Base-by-base conservation (phyloP, 306 rosid species). In the Cucurbita ficifolia region DNA sequence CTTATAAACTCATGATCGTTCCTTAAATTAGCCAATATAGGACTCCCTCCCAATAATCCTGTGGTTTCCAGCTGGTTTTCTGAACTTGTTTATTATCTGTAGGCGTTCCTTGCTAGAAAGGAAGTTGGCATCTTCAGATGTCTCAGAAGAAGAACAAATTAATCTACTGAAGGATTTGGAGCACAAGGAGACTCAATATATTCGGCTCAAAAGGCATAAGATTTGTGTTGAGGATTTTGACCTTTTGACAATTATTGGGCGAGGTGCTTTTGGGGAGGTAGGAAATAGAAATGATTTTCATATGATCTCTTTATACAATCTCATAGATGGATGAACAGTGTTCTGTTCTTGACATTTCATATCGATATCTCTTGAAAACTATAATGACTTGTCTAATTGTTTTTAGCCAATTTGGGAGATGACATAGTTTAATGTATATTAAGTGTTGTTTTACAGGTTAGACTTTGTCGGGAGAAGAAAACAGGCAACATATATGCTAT, bases 231-330 rank as follows among this genome's bases (percentile, higher is more conserved):
- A 87, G 36, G 97, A 93, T 83, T 93, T 93, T 75, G 88, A 93
- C 75, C 97, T 90, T 80, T 84, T 88, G 73, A 82, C 88, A 76
- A 90, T 93, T 45, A 90, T 93, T 65, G 98, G 98, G 76, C 85
- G 98, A 81, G 98, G 98, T 56, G 97, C 98, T 79, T 93, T 90
- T 71, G 98, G 90, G 63, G 82, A 93, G 97, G 98, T 93, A 63
- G 82, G 80, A 78, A 42, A 78, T 71, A 56, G 45, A 16, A 73
- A 9, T 67, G 53, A 57, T 54, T 29, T 56, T 57, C 51, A 52
- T n/a, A 73, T 40, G 53, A 36, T 72, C 3, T 24, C 36, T 62
- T 49, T 38, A 24, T 52, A 24, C 50, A 50, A 29, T 64, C 38
- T 7, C 45, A 36, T 76, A 48, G 49, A 5, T 38, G 61, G 39